phyloP scores from a whole-genome alignment of 2,329 filamentous ascomycete species.

The Beauveria varroae region DNA sequence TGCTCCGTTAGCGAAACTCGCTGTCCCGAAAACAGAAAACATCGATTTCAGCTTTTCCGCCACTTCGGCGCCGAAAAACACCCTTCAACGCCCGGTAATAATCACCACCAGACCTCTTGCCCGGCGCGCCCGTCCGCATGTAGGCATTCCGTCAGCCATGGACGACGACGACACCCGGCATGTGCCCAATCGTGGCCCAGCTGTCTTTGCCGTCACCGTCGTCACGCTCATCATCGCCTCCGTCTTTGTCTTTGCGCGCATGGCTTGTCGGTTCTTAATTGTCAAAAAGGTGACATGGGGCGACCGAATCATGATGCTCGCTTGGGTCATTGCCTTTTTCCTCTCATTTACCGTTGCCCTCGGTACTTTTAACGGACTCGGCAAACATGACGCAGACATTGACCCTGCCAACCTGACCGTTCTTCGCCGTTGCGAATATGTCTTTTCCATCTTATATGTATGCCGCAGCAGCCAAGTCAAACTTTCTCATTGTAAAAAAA shows the following conservation, averaged over 20 bases:
- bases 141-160: not conserved
- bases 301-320: slow-evolving; percentile 73
- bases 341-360: slow-evolving; percentile 60
- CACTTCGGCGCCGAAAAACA: not conserved
- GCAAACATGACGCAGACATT: slow-evolving; percentile 59
- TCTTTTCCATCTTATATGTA: slow-evolving; percentile 57
- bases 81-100: not conserved
- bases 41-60: not conserved
- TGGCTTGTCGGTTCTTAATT: slow-evolving; percentile 65
- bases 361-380: slow-evolving; percentile 57
- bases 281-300: slow-evolving; percentile 66
- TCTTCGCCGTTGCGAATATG: slow-evolving; percentile 55
- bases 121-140: not conserved
- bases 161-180: slow-evolving; percentile 15
- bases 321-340: slow-evolving; percentile 67
- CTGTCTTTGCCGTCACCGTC: slow-evolving; percentile 64
- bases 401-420: slow-evolving; percentile 35
- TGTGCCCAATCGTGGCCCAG: slow-evolving; percentile 45
- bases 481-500: not conserved
- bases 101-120: not conserved
- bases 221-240: slow-evolving; percentile 62
- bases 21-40: not conserved
- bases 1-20: not conserved
- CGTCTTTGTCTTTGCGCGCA: slow-evolving; percentile 65
- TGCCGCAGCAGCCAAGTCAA: slow-evolving; percentile 22